Percentiles rank a stretch among this genome's conserved stretches.
These are phyloP conservation scores for Xylariaceae sp. DNA, from an alignment of 2,329 filamentous ascomycete genomes.

Conservation along the genomic window DNA sequence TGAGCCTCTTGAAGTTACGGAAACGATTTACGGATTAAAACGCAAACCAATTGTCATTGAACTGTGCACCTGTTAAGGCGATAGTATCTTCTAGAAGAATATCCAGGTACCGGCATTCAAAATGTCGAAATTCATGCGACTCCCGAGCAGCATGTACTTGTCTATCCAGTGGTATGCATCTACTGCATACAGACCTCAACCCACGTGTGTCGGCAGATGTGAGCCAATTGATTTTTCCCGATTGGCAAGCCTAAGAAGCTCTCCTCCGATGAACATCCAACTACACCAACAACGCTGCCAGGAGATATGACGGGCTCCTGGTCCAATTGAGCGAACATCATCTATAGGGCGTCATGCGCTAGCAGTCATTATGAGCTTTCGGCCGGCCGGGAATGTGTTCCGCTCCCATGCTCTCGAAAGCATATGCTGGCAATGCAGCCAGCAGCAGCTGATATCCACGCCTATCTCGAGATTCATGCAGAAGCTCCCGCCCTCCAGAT, in stretches of 20 bases:
- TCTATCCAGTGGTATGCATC: not conserved
- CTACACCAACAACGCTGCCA: not conserved
- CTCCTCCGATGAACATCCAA: not conserved
- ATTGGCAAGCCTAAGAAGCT: not conserved
- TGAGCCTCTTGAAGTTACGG: no score
- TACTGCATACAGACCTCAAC: not conserved
- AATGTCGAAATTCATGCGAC: not conserved
- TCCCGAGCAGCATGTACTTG: not conserved
- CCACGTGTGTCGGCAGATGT: not conserved
- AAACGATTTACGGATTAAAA: no score
- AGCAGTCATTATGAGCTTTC: constrained; percentile 32
- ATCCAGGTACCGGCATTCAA: not conserved
- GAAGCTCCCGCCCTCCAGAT: constrained; percentile 11
- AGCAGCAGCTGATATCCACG: constrained; percentile 10
- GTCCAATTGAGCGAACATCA: constrained; percentile 9
- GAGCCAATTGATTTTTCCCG: constrained; percentile 10
- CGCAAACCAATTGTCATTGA: no score
- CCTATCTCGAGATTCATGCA: not conserved
- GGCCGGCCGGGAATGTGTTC: constrained; percentile 28
- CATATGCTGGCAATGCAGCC: constrained; percentile 31
- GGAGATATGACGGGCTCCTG: constrained; percentile 10
- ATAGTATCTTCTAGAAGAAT: not conserved
- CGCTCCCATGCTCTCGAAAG: constrained; percentile 23
- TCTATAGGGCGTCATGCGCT: constrained; percentile 26
- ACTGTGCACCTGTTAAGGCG: not conserved